Base-by-base conservation (phyloP, 1,139 yeast genomes). In the Debaryomyces robertsiae region DNA sequence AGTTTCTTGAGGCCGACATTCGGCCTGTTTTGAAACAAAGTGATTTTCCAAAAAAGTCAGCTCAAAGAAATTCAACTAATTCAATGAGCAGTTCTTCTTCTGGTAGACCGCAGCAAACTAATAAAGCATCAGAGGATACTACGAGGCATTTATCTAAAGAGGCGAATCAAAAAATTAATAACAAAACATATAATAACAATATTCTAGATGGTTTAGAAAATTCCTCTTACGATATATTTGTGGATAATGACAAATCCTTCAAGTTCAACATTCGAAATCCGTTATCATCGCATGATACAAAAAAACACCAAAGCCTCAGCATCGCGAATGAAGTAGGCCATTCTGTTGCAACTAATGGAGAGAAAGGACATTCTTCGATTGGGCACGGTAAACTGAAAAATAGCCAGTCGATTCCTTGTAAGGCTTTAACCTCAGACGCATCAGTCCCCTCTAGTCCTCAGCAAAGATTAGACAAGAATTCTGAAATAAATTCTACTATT, bases 1-100 rank as follows among this genome's bases (percentile, higher is more conserved):
- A 53, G 3, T 53, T 46, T 32, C 48, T 63, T 39, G 71, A 66
- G 35, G 46, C 43, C 18, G 50, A 57, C 40, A 42, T 55, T 2
- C 41, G 40, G 16, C 45, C 45, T 3, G 10, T 23, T 9, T 4
- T 34, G 14, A 34, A 13, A 25, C 29, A 16, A 5, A 23, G 31
- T 4, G n/a, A 15, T 29, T 17, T 27, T 6, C 14, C 25, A 10
- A 37, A 24, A 19, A 37, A 15, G 17, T 9, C 33, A 18, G 13
- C 6, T 9, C 29, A n/a, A 19, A 5, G 2, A n/a, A 7, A n/a
- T 30, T 7, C 17, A 10, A 29, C 11, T 15, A 11, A 19, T 31
- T 5, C 25, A 9, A 9, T n/a, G 14, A 19, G 23, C 9, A n/a
- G 16, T 10, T 28, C 17, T 22, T 9, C 23, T 17, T 7, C 18